Evolutionary conservation across 306 rosid genomes (phyloP).

Genomic region (Pachyrhizus erosus): DNA sequence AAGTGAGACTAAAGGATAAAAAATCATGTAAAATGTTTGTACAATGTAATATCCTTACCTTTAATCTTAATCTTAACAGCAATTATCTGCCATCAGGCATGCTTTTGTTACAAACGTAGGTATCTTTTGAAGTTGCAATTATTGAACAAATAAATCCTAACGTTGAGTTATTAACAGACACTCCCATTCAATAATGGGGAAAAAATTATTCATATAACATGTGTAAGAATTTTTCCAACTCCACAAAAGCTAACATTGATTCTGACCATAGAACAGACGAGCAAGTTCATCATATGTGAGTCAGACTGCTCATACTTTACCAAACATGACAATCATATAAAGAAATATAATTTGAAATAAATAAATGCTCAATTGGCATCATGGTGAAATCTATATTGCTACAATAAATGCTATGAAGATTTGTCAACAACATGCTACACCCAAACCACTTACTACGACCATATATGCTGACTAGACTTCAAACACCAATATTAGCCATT

Average conservation of each 20-base stretch:
- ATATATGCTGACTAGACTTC: slow-evolving; percentile 29
- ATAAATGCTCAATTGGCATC: slow-evolving; percentile 38
- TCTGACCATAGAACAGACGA: slow-evolving; percentile 12
- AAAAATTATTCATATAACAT: slow-evolving; percentile 3
- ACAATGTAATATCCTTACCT: not conserved
- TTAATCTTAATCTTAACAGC: slow-evolving; percentile 16
- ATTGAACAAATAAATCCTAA: slow-evolving; percentile 19
- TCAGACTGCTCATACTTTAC: slow-evolving; percentile 8
- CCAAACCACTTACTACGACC: slow-evolving; percentile 4
- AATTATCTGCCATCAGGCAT: slow-evolving; percentile 12
- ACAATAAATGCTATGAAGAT: slow-evolving; percentile 20
- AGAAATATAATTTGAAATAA: slow-evolving; percentile 33
- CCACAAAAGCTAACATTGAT: slow-evolving; percentile 19
- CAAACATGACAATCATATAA: slow-evolving; percentile 20
- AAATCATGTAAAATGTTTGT: not conserved
- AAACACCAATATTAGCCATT: slow-evolving; percentile 28
- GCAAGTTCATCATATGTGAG: slow-evolving; percentile 23
- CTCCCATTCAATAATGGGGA: not conserved
- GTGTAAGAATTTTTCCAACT: slow-evolving; percentile 30
- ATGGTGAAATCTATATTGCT: slow-evolving; percentile 10
- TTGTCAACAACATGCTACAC: slow-evolving; percentile 9
- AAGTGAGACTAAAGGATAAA: not conserved
- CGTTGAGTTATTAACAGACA: slow-evolving; percentile 11
- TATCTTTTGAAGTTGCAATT: slow-evolving; percentile 30
- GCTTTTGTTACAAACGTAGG: slow-evolving; percentile 21